Base-by-base conservation (phyloP, 495 filamentous ascomycete species). In the Penicillium diatomitis region DNA sequence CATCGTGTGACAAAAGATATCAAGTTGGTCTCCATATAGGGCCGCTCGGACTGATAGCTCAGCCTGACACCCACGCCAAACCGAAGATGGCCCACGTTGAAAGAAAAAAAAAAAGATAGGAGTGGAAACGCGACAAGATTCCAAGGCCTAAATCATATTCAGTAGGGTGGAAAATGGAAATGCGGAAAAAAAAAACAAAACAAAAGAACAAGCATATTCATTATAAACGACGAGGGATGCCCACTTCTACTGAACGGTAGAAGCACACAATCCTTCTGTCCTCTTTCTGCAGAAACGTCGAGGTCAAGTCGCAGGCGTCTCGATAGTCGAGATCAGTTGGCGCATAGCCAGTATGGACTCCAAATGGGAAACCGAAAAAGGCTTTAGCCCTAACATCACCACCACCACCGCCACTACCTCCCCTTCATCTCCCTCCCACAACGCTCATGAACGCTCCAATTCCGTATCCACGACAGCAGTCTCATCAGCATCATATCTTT, bases 291-390 rank as follows among this genome's bases (percentile, higher is more conserved):
- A 20, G 20, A 20, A 20, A 20, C 20, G 20, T 20, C 20, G 20
- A 20, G 20, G 20, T 20, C 20, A 20, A 20, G 20, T 20, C 27
- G 38, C 7, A 40, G 31, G 20, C 32, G 49, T 42, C 50, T 53
- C 50, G 30, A 52, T 47, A 40, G 38, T 52, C 47, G 50, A 43
- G 44, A 32, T 44, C 37, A 8, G 27, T 33, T 44, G 41, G 41
- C 41, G 32, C 20, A 5, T 4, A 8, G 41, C 41, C 31, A 32
- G 27, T 38, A 74, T 74, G 71, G 68, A 72, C 35, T 32, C 51
- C 3, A 51, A 59, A 39, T 60, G 57, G 35, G 70, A 72, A 36
- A 47, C 68, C 10, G 66, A 72, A 32, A 73, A 66, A 46, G 70
- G 56, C 4, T 44, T 12, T 37, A 29, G 44, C 32, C 34, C 32